Conservation (phyloP, 768 basidiomycete genomes). For the Pholiota molesta region DNA sequence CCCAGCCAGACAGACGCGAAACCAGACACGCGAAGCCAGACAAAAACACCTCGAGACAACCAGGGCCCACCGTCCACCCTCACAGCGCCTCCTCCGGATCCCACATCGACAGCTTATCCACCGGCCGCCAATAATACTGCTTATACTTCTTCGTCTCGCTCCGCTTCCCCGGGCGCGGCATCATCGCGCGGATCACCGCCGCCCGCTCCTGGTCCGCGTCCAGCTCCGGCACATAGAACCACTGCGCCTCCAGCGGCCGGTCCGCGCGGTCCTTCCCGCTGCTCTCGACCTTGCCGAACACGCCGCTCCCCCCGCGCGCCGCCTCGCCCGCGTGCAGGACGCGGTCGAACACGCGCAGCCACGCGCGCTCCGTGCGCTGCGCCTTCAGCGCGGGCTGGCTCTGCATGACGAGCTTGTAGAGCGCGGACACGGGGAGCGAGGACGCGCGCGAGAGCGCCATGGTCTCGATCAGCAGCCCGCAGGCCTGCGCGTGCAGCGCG, state of each 20-base stretch:
- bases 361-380: constrained; percentile 45
- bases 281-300: constrained; percentile 76
- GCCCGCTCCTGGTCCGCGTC: constrained; percentile 77
- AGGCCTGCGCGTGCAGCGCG: constrained; percentile 45
- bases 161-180: constrained; percentile 75
- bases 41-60: no score
- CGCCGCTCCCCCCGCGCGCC: constrained; percentile 46
- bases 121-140: constrained; percentile 80
- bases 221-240: constrained; percentile 77
- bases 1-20: not conserved
- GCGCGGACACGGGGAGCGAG: constrained; percentile 55
- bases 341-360: constrained; percentile 50
- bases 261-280: constrained; percentile 59
- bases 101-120: constrained; percentile 75
- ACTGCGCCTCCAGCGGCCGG: constrained; percentile 59
- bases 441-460: constrained; percentile 76
- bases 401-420: constrained; percentile 55
- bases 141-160: constrained; percentile 83
- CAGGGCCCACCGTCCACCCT: no score
- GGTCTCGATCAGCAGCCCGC: constrained; percentile 70
- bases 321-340: constrained; percentile 52
- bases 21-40: no score
- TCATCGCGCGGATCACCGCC: constrained; percentile 64
- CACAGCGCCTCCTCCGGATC: constrained; percentile 69
- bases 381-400: constrained; percentile 54